Evolutionary conservation across 2,329 filamentous ascomycete genomes (phyloP).

Genomic region (Aspergillus sp.): DNA sequence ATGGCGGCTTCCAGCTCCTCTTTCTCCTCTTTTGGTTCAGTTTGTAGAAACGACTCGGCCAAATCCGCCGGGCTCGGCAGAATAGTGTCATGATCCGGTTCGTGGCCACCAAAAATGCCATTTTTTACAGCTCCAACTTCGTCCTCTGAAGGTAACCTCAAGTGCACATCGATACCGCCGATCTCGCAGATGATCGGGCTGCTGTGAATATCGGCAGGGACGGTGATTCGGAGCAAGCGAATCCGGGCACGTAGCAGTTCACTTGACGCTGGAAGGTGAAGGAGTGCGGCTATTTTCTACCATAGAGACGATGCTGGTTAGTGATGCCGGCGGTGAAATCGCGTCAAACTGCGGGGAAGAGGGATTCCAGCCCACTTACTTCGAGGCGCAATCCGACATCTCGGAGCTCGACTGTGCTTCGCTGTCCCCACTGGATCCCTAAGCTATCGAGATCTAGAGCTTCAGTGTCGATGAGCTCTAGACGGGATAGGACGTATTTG

Average conservation of each 20-base stretch:
- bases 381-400: slow-evolving; percentile 82
- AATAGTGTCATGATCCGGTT: slow-evolving; percentile 32
- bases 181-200: slow-evolving; percentile 82
- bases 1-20: slow-evolving; percentile 63
- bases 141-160: slow-evolving; percentile 58
- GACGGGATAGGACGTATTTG: slow-evolving; percentile 78
- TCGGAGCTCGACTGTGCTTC: slow-evolving; percentile 81
- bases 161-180: slow-evolving; percentile 75
- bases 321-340: slow-evolving; percentile 17
- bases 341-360: slow-evolving; percentile 16
- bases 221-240: slow-evolving; percentile 74
- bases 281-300: slow-evolving; percentile 76
- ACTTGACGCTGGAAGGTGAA: slow-evolving; percentile 75
- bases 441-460: slow-evolving; percentile 84
- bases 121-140: slow-evolving; percentile 37
- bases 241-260: slow-evolving; percentile 75
- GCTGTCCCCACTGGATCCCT: slow-evolving; percentile 80
- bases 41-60: slow-evolving; percentile 63
- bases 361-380: slow-evolving; percentile 53
- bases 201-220: slow-evolving; percentile 86
- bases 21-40: slow-evolving; percentile 62
- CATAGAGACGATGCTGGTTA: slow-evolving; percentile 27
- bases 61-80: slow-evolving; percentile 63
- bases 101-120: slow-evolving; percentile 33
- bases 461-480: slow-evolving; percentile 87